Conservation (phyloP, 495 filamentous ascomycete species). For the Hypoxylon lenormandii region DNA sequence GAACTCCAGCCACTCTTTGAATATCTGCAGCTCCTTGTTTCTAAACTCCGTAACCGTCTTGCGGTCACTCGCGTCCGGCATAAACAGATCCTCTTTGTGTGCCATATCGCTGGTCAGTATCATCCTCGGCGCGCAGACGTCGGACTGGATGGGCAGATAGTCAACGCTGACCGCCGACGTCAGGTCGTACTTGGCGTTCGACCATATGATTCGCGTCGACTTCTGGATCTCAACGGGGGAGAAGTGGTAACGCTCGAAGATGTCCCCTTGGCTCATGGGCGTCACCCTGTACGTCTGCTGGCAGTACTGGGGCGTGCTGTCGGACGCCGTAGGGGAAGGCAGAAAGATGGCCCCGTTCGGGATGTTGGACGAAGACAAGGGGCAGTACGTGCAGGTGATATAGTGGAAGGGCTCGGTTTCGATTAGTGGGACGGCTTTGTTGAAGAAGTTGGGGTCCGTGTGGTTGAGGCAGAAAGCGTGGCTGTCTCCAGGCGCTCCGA, state of each 20-base stretch:
- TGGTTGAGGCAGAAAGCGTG: conserved; percentile 15
- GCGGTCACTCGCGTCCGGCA: conserved; percentile 10
- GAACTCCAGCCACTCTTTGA: conserved; percentile 21
- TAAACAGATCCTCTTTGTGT: conserved; percentile 21
- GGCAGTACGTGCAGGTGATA: conserved; percentile 19
- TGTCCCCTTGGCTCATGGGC: conserved; percentile 21
- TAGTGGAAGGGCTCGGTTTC: conserved; percentile 9
- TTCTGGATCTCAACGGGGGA: conserved; percentile 17
- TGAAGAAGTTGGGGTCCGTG: neutral
- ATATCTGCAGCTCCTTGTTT: conserved; percentile 26
- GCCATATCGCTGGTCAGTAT: conserved; percentile 31
- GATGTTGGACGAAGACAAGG: conserved; percentile 7
- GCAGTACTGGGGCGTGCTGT: conserved; percentile 7
- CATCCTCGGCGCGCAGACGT: conserved; percentile 20
- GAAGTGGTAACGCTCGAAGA: conserved; percentile 16
- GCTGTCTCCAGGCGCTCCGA: neutral
- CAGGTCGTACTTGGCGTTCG: conserved; percentile 20
- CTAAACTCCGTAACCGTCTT: conserved; percentile 8
- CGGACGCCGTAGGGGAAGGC: neutral
- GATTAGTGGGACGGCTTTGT: conserved; percentile 2
- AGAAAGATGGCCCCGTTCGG: conserved; percentile 19
- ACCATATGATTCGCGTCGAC: conserved; percentile 27
- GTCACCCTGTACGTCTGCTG: conserved; percentile 2
- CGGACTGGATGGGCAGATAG: conserved; percentile 10
- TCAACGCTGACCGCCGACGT: conserved; percentile 21